Base-by-base conservation (phyloP, 108 stramenopile species). In the Bacterosira constricta region DNA sequence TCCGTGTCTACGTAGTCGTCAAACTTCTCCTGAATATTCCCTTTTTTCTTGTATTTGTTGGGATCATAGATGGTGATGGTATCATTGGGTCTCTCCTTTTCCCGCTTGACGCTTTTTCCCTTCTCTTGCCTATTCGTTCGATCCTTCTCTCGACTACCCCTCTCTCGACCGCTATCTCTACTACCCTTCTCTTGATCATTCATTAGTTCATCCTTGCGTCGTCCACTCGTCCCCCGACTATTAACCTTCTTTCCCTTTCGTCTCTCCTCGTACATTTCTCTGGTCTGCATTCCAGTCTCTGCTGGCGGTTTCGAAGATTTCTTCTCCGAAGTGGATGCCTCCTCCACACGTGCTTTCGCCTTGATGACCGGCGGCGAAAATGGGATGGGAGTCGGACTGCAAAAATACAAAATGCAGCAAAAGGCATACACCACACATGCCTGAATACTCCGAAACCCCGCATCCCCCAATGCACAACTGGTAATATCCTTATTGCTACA, bases 1-100 rank as follows among this genome's bases (percentile, higher is more conserved):
- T 79, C 77, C 23, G 66, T 68, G 66, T 79, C 77, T 1, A 79
- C 77, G 46, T 79, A 79, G 54, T 79, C 77, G 53, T 66, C 69
- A 66, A 18, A 71, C 7, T 10, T 49, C 25, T 38, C 47, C 26
- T 71, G 75, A 35, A 23, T 39, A 18, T 50, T 37, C 7, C 51
- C 71, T 8, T 37, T 52, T 45, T 50, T 59, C 46, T 10, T 25
- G 1, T 25, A 25, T 8, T 31, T 50, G 13, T 56, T 62, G 15
- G 41, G 52, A 54, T 73, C 71, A 45, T 64, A 56, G 29, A 56
- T 4, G 8, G 38, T 30, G 31, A 62, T 25, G n/a, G 10, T 44
- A 18, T 44, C 29, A 23, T 47, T 52, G 32, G 20, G n/a, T 31
- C 41, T 73, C 63, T 53, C 56, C 13, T 41, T 53, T 44, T 35